phyloP scores from a whole-genome alignment of 2,329 filamentous ascomycete species.

The Verticillium longisporum region DNA sequence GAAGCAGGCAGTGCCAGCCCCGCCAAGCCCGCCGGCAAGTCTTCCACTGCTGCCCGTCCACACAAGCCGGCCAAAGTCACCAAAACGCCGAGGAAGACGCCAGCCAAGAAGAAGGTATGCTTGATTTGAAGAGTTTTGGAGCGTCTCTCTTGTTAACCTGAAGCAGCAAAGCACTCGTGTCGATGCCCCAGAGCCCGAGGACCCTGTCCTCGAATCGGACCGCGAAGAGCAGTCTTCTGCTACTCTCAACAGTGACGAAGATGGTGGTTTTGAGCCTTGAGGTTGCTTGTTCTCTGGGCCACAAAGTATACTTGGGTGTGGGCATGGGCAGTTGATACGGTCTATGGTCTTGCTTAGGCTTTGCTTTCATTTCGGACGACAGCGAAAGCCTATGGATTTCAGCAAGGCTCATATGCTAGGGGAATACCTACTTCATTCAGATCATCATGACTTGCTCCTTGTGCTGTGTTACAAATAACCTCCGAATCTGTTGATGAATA shows the following conservation, averaged over 20 bases:
- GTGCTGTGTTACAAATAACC: too few species aligned
- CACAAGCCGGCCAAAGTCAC: constrained; percentile 18
- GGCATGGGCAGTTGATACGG: not conserved
- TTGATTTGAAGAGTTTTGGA: not conserved
- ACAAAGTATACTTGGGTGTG: not conserved
- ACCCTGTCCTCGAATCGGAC: not conserved
- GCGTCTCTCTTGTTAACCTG: not conserved
- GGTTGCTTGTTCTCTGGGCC: not conserved
- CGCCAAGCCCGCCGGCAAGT: constrained; percentile 18
- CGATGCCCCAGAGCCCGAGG: not conserved
- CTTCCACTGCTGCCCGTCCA: constrained; percentile 5
- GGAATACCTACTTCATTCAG: too few species aligned
- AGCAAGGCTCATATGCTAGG: too few species aligned
- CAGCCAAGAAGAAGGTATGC: constrained; percentile 17
- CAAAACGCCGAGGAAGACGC: constrained; percentile 24
- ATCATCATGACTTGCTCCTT: too few species aligned
- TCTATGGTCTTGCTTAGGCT: not conserved
- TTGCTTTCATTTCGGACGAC: too few species aligned
- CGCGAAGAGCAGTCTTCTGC: not conserved
- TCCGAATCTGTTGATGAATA: too few species aligned
- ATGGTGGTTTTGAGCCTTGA: not conserved
- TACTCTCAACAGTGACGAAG: not conserved
- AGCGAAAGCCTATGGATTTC: too few species aligned
- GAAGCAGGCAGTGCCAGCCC: constrained; percentile 12
- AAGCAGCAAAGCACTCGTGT: not conserved